Conservation (phyloP, 2,329 filamentous ascomycete genomes). For the Cladophialophora psammophila region DNA sequence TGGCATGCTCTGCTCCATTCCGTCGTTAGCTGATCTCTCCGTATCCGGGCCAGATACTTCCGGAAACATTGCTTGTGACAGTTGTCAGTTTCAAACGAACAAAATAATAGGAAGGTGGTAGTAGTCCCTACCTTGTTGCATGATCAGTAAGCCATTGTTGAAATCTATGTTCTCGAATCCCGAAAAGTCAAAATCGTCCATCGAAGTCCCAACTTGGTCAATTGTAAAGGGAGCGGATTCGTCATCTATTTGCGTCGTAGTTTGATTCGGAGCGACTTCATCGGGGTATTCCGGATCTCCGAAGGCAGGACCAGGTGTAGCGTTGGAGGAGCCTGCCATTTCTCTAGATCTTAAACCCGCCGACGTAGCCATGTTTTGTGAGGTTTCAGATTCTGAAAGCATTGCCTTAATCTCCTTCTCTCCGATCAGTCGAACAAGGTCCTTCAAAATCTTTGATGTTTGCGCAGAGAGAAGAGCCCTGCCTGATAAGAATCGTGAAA, state of each 20-base stretch:
- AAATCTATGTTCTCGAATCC: slow-evolving; percentile 34
- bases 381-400: slow-evolving; percentile 27
- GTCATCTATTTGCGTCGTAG: background rate
- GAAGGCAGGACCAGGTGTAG: background rate
- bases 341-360: background rate
- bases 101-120: background rate
- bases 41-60: slow-evolving; percentile 14
- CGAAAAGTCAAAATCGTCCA: slow-evolving; percentile 26
- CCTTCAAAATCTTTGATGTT: slow-evolving; percentile 39
- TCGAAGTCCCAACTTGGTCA: background rate
- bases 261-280: background rate
- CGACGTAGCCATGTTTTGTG: slow-evolving; percentile 2
- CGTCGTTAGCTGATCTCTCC: slow-evolving; percentile 1
- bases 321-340: background rate
- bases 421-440: slow-evolving; percentile 33
- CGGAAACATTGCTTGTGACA: slow-evolving; percentile 9
- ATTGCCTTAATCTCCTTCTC: slow-evolving; percentile 37
- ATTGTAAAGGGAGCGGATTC: background rate
- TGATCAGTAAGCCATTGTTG: slow-evolving; percentile 28
- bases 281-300: slow-evolving; percentile 2
- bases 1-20: background rate
- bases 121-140: slow-evolving; percentile 28
- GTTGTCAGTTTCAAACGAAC: background rate
- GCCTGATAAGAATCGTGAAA: slow-evolving; percentile 49
- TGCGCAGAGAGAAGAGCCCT: slow-evolving; percentile 49